Base-by-base conservation (phyloP, 2,329 filamentous ascomycete genomes). In the Geosmithia putterillii region DNA sequence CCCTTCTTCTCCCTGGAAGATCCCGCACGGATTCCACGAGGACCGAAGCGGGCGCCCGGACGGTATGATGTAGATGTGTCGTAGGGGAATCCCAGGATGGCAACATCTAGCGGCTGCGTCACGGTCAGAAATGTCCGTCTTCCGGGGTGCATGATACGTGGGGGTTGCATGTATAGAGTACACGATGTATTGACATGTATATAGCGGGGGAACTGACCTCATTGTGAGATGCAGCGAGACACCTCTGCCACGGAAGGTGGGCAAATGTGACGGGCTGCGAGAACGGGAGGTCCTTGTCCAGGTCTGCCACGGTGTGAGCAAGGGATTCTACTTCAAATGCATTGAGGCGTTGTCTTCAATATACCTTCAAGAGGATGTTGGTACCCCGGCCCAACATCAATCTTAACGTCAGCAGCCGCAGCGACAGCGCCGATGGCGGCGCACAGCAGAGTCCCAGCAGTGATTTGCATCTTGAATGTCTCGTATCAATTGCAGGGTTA, bases 21-120 rank as follows among this genome's bases (percentile, higher is more conserved):
- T 35, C 84, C 86, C 28, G 83, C 79, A 44, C 86, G 80, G 53
- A 94, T 92, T 23, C 85, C 84, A 36, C 84, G 77, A 25, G 87
- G 86, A 0, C 87, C 86, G 55, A 94, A 94, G 14, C 86, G 76
- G 15, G 81, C 81, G 28, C 81, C 70, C 8, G 48, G 47, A 5
- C 45, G 39, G 28, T 32, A 32, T 32, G 28, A 32, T 12, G 28
- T 32, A 3, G 28, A 32, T 7, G 28, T 32, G 20, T 49, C 44
- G 34, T 45, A 45, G 28, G 44, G 44, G 9, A 45, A 45, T 2
- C 44, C 44, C 21, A 45, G 34, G 4, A 45, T 28, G 7, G 44
- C 44, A 17, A 45, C 36, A 28, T 45, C 44, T 6, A 45, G 40
- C 18, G 18, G 37, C 37, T 38, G 21, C 19, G 37, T 18, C 17